Evolutionary conservation across 1,284 basidiomycete genomes (phyloP), one percentile per base, ranked within the genome.

Genomic region (Tausonia pullulans): DNA sequence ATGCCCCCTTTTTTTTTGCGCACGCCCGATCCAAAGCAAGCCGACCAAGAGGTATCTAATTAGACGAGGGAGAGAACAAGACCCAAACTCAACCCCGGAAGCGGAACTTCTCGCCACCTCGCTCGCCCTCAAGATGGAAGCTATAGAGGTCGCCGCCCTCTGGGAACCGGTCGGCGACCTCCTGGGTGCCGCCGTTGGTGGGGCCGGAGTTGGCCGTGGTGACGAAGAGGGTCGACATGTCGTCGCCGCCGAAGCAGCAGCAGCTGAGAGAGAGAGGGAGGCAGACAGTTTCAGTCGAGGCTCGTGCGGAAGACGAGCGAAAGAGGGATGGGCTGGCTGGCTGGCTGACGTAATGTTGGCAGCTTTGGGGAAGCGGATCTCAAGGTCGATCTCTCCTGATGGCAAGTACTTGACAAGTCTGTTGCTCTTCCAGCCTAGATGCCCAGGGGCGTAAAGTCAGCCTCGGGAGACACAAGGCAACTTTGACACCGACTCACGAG

Each of bases 191-290:
- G 27, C 27, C 43, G 3, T 13, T 50, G 10, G 63, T 54, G 9
- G 63, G 57, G 5, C 9, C 11, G 39, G 57, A 64, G n/a, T 49
- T 53, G 8, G 75, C 74, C 0, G 71, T 71, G 13, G 70, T 69
- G 46, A 75, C 72, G 65, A 72, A 76, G 67, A 75, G 71, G 5
- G 68, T 71, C 41, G 71, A 68, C 55, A 75, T 67, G 55, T 74
- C 62, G 27, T 65, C 56, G 14, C 68, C 69, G 69, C 72, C 72
- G 59, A 73, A 74, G 64, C 70, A 70, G 44, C 73, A 72, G 57
- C 73, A 74, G 3, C 45, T 60, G 62, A 40, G n/a, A 40, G 6
- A 11, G 44, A 40, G 16, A 10, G 27, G 27, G 4, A 40, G 14
- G 6, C 39, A 51, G 13, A 13, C 5, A 16, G 43, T 14, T 48